These are phyloP conservation scores for Suillus hirtellus DNA, from an alignment of 768 basidiomycete genomes.

Conservation along the genomic window DNA sequence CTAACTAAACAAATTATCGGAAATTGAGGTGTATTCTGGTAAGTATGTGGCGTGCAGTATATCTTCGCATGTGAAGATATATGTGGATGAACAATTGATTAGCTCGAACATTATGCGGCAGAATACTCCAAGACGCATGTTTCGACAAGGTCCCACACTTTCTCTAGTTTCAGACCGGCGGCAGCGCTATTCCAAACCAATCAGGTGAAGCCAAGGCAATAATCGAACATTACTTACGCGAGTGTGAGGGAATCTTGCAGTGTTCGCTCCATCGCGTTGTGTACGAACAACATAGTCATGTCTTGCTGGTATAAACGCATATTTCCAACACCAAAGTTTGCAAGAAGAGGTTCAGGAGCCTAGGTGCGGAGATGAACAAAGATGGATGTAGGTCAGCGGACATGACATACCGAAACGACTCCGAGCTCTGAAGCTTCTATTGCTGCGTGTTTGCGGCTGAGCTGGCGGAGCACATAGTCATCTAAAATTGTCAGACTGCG, in stretches of 20 bases:
- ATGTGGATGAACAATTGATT: neutral
- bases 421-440: conserved; percentile 18
- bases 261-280: conserved; percentile 35
- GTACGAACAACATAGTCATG: conserved; percentile 29
- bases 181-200: no score
- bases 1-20: no score
- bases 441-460: conserved; percentile 18
- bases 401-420: conserved; percentile 14
- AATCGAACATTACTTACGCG: conserved; percentile 1
- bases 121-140: conserved; percentile 27
- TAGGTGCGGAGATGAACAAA: conserved; percentile 10
- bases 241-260: conserved; percentile 29
- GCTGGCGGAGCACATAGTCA: neutral
- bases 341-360: conserved; percentile 29
- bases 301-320: conserved; percentile 30
- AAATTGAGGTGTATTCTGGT: no score
- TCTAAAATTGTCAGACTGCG: no score
- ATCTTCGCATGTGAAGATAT: no score
- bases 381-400: neutral
- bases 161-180: no score
- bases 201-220: no score
- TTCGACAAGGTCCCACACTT: conserved; percentile 30
- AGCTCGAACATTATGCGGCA: conserved; percentile 16
- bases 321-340: no score
- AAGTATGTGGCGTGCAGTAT: no score